Evolutionary conservation across 352 stramenopile genomes (phyloP).

Genomic region (Phytophthora macrochlamydospora): DNA sequence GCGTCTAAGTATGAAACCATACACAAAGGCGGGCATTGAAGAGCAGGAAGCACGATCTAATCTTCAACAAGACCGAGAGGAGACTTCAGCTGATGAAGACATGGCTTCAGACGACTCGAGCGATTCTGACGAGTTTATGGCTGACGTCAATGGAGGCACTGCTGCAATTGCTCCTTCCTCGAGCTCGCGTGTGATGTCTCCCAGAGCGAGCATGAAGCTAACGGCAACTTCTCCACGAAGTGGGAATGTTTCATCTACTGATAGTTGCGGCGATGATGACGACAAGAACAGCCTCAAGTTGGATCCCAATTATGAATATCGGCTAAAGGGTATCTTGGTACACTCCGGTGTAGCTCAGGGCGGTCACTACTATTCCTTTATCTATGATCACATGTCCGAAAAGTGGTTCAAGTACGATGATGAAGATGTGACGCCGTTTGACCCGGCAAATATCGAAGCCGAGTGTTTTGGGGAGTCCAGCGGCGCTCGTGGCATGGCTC

Average conservation of each 20-base stretch:
- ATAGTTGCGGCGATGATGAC: conserved; percentile 23
- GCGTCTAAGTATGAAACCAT: conserved; percentile 98
- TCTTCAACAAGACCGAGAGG: conserved; percentile 46
- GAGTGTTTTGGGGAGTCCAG: conserved; percentile 98
- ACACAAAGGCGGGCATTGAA: conserved; percentile 97
- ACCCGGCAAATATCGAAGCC: conserved; percentile 95
- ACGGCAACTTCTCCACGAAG: conserved; percentile 18
- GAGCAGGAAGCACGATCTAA: conserved; percentile 75
- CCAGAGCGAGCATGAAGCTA: conserved; percentile 31
- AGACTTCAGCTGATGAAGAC: conserved; percentile 53
- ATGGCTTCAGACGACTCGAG: conserved; percentile 57
- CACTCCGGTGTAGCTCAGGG: conserved; percentile 98
- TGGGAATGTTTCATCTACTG: conserved; percentile 8
- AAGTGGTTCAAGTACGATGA: conserved; percentile 99
- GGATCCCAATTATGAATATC: conserved; percentile 96
- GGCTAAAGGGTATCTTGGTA: conserved; percentile 97
- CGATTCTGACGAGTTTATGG: conserved; percentile 68
- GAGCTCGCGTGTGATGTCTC: conserved; percentile 20
- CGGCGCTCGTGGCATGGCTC: conserved; percentile 93
- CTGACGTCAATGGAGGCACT: conserved; percentile 45
- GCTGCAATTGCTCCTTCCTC: conserved; percentile 18
- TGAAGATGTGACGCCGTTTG: conserved; percentile 98
- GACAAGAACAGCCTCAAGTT: conserved; percentile 31
- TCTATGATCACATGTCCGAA: conserved; percentile 87
- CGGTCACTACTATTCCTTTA: conserved; percentile 98